Evolutionary conservation across 2,329 filamentous ascomycete species (phyloP), one percentile per base, ranked within the genome.

Genomic region (Exophiala oligosperma): DNA sequence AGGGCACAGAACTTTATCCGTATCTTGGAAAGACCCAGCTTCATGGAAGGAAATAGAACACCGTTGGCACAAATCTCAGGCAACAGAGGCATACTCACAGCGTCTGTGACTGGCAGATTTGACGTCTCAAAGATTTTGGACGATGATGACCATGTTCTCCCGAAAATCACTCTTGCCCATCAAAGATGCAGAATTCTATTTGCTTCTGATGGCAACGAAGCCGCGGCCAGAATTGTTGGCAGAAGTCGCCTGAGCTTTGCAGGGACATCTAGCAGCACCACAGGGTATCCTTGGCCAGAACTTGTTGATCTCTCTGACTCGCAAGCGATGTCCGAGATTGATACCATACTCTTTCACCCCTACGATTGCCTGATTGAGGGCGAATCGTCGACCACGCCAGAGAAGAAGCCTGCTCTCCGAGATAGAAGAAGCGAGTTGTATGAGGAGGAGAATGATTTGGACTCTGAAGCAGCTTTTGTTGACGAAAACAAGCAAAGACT

Each of bases 1-100:
- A 66, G 64, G 49, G 56, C 52, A n/a, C 54, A 49, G 23, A 64
- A 66, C 41, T 65, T 66, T 52, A 52, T 66, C 29, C 37, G n/a
- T 21, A 37, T 57, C 21, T 28, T 12, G 24, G 55, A 61, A 52
- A 41, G 37, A 2, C 26, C 28, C 24, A 14, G 26, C 23, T 28
- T 35, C 41, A 23, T 48, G n/a, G 17, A 46, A 14, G 29, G 35
- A 14, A 47, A 53, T 24, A 52, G 43, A 51, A 26, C 47, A 23
- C 48, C 49, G 21, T 28, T 55, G 17, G 44, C 43, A 23, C 24
- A 24, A 14, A 46, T 38, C 4, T 50, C 52, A 23, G 50, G 3
- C 28, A 56, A 50, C n/a, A 12, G 48, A 35, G 49, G 26, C 46
- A 52, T 26, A 32, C 23, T 12, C 14, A 35, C 12, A 24, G 14